Conservation (phyloP, 2,329 filamentous ascomycete genomes). For the Fusarium siculi region DNA sequence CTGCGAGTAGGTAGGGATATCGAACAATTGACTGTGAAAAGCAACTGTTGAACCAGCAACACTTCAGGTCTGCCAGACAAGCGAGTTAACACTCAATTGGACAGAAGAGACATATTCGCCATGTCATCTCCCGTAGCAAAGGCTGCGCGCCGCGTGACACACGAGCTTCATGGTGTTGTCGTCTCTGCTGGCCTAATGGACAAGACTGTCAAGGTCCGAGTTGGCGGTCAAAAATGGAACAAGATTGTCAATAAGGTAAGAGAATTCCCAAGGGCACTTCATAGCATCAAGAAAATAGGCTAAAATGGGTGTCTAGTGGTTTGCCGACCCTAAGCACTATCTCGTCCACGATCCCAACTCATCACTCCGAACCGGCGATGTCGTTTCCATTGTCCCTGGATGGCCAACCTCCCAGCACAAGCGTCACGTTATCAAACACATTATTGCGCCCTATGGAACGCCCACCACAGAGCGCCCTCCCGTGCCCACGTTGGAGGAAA, state of each 20-base stretch:
- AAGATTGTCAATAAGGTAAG: constrained; percentile 76
- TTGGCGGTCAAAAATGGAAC: constrained; percentile 79
- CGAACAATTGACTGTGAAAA: constrained; percentile 19
- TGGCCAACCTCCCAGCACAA: constrained; percentile 74
- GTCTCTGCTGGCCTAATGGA: constrained; percentile 81
- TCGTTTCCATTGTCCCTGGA: constrained; percentile 75
- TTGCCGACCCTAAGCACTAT: constrained; percentile 70
- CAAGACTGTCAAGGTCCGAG: constrained; percentile 81
- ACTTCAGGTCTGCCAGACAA: constrained; percentile 2
- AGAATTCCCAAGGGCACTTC: background rate
- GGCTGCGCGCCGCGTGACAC: constrained; percentile 57
- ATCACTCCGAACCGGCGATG: constrained; percentile 78
- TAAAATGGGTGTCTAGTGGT: constrained; percentile 55
- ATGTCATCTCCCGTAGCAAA: constrained; percentile 56
- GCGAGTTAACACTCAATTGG: background rate
- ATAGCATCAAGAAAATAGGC: background rate
- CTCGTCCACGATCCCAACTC: constrained; percentile 83
- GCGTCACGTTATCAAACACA: constrained; percentile 78
- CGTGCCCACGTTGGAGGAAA: constrained; percentile 72
- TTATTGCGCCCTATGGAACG: constrained; percentile 75
- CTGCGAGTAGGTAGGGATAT: background rate
- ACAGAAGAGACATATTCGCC: background rate
- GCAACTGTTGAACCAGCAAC: constrained; percentile 24
- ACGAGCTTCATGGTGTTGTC: constrained; percentile 74
- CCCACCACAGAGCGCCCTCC: constrained; percentile 72